Evolutionary conservation across 257 asterid genomes (phyloP).

Genomic region (Cruciata laevipes): DNA sequence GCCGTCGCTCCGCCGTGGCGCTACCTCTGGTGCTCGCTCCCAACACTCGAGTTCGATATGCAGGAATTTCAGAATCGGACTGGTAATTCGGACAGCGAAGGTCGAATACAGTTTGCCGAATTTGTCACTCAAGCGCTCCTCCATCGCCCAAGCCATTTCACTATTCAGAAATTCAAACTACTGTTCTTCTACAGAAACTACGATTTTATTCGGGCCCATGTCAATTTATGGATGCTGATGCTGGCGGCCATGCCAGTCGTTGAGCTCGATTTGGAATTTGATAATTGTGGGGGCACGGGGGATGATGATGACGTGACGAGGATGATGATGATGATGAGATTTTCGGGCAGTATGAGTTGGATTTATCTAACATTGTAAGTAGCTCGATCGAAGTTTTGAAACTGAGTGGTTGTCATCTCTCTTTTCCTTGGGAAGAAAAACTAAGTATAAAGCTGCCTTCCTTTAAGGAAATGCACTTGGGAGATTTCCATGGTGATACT

Average conservation of each 20-base stretch:
- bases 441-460: neutral
- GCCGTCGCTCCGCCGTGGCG: conserved; percentile 3
- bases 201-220: too few species aligned
- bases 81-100: neutral
- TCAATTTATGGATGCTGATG: neutral
- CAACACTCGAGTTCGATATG: neutral
- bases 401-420: neutral
- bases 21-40: conserved; percentile 3
- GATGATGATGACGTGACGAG: neutral
- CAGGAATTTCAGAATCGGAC: neutral
- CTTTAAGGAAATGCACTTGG: neutral
- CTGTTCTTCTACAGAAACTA: neutral
- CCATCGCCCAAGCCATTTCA: neutral
- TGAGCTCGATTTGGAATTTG: neutral
- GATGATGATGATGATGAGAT: neutral
- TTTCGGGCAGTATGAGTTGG: neutral
- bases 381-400: neutral
- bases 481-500: neutral
- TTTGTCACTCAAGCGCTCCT: neutral
- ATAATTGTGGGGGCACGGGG: neutral
- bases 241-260: neutral
- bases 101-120: neutral
- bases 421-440: neutral
- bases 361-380: neutral
- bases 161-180: neutral